These are phyloP conservation scores for Castanea sativa DNA, from an alignment of 306 rosid species.

Conservation along the genomic window DNA sequence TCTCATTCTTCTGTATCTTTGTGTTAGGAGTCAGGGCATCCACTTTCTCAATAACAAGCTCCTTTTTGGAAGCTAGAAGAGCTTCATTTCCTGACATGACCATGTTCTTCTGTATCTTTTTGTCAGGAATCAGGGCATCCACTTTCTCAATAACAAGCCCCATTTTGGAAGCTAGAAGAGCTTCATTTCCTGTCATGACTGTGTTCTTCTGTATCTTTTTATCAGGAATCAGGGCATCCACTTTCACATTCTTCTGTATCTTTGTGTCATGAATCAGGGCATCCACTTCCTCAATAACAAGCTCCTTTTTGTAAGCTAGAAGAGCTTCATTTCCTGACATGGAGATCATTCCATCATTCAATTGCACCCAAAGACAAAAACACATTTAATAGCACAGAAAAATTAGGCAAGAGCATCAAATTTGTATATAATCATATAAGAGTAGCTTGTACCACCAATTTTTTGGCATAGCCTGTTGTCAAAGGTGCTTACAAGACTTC, in stretches of 20 bases:
- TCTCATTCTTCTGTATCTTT: constrained; percentile 9
- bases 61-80: constrained; percentile 23
- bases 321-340: constrained; percentile 21
- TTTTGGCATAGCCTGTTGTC: no score
- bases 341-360: constrained; percentile 1
- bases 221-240: no score
- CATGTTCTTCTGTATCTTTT: no score
- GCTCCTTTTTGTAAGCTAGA: constrained; percentile 24
- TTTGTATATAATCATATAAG: background rate
- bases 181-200: no score
- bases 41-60: background rate
- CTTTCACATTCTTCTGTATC: background rate
- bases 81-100: constrained; percentile 17
- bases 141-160: no score
- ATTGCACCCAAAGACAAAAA: background rate
- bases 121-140: no score
- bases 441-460: background rate
- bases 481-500: background rate
- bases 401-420: background rate
- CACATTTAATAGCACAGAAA: background rate
- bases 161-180: no score
- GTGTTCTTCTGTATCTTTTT: no score
- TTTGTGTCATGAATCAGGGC: constrained; percentile 13
- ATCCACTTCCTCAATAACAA: constrained; percentile 2
- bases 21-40: constrained; percentile 11